phyloP scores from a whole-genome alignment of 495 filamentous ascomycete genomes.

The Annulohypoxylon bovei region DNA sequence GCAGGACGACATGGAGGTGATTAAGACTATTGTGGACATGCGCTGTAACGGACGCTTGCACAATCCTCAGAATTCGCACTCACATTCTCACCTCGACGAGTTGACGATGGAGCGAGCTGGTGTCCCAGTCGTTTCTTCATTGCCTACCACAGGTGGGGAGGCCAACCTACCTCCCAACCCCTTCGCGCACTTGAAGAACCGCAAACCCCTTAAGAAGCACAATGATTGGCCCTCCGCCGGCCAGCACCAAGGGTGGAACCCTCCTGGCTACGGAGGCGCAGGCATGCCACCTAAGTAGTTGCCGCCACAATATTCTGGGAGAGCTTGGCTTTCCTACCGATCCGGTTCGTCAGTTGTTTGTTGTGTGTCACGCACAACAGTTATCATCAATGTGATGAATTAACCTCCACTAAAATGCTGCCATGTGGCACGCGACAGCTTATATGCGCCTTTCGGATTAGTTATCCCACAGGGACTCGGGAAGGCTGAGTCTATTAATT shows the following conservation, averaged over 20 bases:
- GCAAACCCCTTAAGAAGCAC: slow-evolving; percentile 27
- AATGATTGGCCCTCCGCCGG: slow-evolving; percentile 25
- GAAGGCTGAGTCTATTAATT: neutral
- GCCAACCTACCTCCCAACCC: slow-evolving; percentile 47
- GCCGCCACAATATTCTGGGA: neutral
- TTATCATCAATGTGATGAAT: slow-evolving; percentile 46
- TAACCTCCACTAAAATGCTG: slow-evolving; percentile 1
- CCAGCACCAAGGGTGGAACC: slow-evolving; percentile 26
- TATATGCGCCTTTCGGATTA: slow-evolving; percentile 24
- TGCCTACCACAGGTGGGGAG: slow-evolving; percentile 44
- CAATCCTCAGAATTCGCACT: slow-evolving; percentile 36
- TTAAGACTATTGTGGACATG: slow-evolving; percentile 59
- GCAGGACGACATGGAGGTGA: slow-evolving; percentile 64
- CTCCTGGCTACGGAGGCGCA: slow-evolving; percentile 21
- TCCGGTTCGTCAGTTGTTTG: slow-evolving; percentile 1
- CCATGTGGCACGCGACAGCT: slow-evolving; percentile 23
- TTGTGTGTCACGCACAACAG: slow-evolving; percentile 20
- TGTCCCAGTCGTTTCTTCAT: slow-evolving; percentile 32
- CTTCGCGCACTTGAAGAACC: slow-evolving; percentile 40
- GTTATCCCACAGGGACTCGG: slow-evolving; percentile 22
- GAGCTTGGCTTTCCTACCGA: neutral
- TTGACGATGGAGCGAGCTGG: slow-evolving; percentile 28
- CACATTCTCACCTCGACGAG: slow-evolving; percentile 20
- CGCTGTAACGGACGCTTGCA: slow-evolving; percentile 43
- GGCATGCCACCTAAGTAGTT: slow-evolving; percentile 33